Percentiles rank a stretch among this genome's conserved stretches.
Conservation (phyloP, 768 basidiomycete species). For the Sporobolomyces roseus region DNA sequence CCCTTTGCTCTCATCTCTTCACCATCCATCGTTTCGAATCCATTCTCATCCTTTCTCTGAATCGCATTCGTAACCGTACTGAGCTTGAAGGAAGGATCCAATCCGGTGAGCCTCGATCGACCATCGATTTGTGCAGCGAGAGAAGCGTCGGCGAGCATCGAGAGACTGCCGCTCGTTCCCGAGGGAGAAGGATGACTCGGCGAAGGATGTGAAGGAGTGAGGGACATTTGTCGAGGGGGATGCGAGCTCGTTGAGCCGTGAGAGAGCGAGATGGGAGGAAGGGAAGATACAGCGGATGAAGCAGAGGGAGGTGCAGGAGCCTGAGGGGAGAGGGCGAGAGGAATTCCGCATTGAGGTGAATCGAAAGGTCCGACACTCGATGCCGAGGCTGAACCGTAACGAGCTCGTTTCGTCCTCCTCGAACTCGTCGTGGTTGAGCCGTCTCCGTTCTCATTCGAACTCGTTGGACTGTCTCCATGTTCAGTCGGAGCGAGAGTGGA, state of each 20-base stretch:
- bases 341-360: background rate
- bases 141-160: conserved; percentile 33
- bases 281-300: background rate
- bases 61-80: conserved; percentile 32
- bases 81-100: conserved; percentile 32
- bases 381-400: conserved; percentile 2
- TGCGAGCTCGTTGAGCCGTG: background rate
- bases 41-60: conserved; percentile 8
- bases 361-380: background rate
- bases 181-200: background rate
- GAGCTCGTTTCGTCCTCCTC: background rate
- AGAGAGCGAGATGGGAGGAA: background rate
- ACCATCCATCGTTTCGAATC: background rate
- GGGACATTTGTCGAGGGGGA: background rate
- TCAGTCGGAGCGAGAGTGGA: background rate
- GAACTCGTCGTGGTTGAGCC: too few species aligned
- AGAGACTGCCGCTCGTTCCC: conserved; percentile 17
- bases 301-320: background rate
- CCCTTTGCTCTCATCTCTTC: background rate
- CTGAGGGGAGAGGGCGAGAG: background rate
- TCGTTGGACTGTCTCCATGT: background rate
- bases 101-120: conserved; percentile 9
- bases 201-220: conserved; percentile 3
- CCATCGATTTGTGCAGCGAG: conserved; percentile 37
- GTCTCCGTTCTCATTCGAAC: conserved; percentile 3